A percentile compares a stretch with the other conserved stretches of the same genome.
Conservation (phyloP, 441 rosid species). For the Hura crepitans region DNA sequence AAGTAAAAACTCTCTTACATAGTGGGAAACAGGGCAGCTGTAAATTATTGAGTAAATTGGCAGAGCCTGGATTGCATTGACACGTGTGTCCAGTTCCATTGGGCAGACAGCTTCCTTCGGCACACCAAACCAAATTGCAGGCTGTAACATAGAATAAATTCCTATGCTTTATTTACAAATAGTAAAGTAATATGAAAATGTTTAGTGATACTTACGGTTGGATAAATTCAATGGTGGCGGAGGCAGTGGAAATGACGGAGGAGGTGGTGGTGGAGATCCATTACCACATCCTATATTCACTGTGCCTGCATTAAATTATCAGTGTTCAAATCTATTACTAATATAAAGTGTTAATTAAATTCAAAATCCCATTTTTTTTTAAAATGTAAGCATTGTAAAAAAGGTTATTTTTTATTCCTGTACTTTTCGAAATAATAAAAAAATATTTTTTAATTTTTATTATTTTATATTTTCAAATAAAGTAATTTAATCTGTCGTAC, state of each 20-base stretch:
- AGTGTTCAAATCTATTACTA: too few relatives aligned
- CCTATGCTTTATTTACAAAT: too few relatives aligned
- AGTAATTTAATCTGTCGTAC: too few relatives aligned
- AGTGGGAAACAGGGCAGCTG: slow-evolving; percentile 29
- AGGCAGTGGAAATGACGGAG: slow-evolving; percentile 17
- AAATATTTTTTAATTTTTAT: too few relatives aligned
- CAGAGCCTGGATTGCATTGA: slow-evolving; percentile 35
- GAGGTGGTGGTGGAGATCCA: slow-evolving; percentile 30
- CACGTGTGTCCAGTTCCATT: slow-evolving; percentile 33
- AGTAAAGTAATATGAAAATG: too few relatives aligned
- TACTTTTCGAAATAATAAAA: too few relatives aligned
- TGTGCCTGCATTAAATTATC: slow-evolving; percentile 54
- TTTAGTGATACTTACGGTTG: slow-evolving; percentile 18
- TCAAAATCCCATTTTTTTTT: too few relatives aligned
- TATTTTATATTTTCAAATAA: too few relatives aligned
- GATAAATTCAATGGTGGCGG: slow-evolving; percentile 7
- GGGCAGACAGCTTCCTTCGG: slow-evolving; percentile 39
- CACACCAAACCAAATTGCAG: slow-evolving; percentile 41
- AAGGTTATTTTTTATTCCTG: too few relatives aligned
- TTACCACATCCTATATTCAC: slow-evolving; percentile 33
- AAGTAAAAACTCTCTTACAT: too few relatives aligned
- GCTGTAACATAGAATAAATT: slow-evolving; percentile 23
- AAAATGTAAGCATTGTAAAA: too few relatives aligned
- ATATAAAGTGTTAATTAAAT: background rate
- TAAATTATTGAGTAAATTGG: slow-evolving; percentile 26